phyloP scores from a whole-genome alignment of 1,284 basidiomycete genomes.

The Ustilago cynodontis region DNA sequence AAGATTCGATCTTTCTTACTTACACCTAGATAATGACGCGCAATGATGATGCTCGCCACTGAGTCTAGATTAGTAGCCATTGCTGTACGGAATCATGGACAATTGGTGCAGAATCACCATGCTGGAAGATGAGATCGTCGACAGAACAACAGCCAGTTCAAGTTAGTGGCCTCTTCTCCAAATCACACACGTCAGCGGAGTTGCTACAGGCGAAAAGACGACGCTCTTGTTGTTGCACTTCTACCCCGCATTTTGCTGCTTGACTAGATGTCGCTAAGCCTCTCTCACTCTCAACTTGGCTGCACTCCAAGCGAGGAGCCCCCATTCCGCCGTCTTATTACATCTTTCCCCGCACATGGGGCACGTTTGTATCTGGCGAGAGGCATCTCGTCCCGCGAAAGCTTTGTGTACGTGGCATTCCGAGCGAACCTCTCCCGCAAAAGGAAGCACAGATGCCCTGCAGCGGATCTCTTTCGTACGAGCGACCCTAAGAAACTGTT shows the following conservation, averaged over 20 bases:
- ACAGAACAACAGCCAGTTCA: background rate
- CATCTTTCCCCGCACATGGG: background rate
- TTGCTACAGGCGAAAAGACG: background rate
- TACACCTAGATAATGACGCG: no score
- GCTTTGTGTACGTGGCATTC: no score
- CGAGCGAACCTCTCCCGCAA: no score
- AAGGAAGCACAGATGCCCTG: no score
- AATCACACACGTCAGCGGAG: background rate
- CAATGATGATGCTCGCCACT: background rate
- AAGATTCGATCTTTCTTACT: no score
- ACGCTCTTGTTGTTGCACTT: background rate
- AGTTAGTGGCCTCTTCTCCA: no score
- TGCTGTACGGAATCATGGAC: background rate
- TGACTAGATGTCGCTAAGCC: background rate
- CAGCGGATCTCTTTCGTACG: no score
- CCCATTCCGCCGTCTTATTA: background rate
- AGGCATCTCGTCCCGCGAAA: background rate
- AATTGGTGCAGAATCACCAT: background rate
- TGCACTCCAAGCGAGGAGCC: constrained; percentile 21
- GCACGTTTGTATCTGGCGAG: background rate
- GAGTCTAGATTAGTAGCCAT: background rate
- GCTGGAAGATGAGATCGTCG: background rate
- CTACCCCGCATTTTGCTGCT: constrained; percentile 3
- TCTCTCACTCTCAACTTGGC: background rate
- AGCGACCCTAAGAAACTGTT: no score